These are phyloP conservation scores for Stagonosporopsis cucurbitacearum DNA, from an alignment of 2,329 filamentous ascomycete genomes.

Conservation along the genomic window DNA sequence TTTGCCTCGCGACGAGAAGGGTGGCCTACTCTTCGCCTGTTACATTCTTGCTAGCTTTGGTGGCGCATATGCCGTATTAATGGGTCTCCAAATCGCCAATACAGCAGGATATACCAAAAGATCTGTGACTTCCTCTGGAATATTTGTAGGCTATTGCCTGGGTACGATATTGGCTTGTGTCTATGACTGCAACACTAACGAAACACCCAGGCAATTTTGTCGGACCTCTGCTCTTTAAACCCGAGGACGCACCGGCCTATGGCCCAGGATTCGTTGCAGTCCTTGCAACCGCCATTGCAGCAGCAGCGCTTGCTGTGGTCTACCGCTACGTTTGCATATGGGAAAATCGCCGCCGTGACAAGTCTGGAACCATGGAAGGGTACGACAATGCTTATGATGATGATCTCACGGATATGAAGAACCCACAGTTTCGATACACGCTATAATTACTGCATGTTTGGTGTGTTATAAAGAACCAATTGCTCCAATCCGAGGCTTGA, in stretches of 20 bases:
- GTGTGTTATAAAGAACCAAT: neutral
- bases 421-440: constrained; percentile 32
- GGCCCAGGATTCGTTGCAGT: constrained; percentile 54
- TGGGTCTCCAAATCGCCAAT: constrained; percentile 59
- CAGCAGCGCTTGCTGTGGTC: constrained; percentile 49
- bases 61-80: constrained; percentile 58
- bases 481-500: neutral
- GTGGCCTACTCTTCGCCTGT: constrained; percentile 57
- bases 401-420: constrained; percentile 55
- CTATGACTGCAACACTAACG: neutral
- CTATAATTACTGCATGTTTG: constrained; percentile 1
- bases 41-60: constrained; percentile 57
- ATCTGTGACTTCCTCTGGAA: constrained; percentile 55
- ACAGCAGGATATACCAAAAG: constrained; percentile 62
- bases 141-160: constrained; percentile 61
- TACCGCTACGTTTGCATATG: constrained; percentile 56
- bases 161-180: constrained; percentile 35
- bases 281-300: constrained; percentile 44
- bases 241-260: constrained; percentile 28
- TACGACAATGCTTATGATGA: constrained; percentile 62
- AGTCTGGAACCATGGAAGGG: constrained; percentile 53
- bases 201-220: constrained; percentile 34
- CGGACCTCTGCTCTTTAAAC: constrained; percentile 41
- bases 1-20: constrained; percentile 51
- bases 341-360: constrained; percentile 55